Percentiles rank a stretch among this genome's conserved stretches.
Evolutionary conservation across 176 grass and related monocot species (phyloP).

Genomic region (Olyra latifolia): DNA sequence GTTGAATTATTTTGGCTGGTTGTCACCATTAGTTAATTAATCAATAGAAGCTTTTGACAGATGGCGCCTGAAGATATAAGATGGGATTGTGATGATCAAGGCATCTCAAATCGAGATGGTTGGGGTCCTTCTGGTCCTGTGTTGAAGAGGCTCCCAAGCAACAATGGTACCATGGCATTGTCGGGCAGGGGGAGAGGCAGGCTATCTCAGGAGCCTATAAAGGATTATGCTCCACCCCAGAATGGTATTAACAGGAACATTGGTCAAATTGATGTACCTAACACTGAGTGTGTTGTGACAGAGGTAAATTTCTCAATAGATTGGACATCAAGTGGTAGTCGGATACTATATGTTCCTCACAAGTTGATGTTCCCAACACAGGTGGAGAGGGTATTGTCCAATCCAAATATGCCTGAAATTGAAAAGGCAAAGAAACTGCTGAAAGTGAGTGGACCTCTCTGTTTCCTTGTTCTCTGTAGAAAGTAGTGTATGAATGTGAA

Average conservation of each 20-base stretch:
- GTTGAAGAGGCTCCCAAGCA: slow-evolving; percentile 44
- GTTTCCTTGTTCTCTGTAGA: not conserved
- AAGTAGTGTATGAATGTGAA: not conserved
- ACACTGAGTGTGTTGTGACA: slow-evolving; percentile 62
- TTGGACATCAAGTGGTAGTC: slow-evolving; percentile 21
- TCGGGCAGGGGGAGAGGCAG: slow-evolving; percentile 45
- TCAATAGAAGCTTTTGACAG: slow-evolving; percentile 41
- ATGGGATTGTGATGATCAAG: slow-evolving; percentile 63
- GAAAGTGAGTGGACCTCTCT: slow-evolving; percentile 56
- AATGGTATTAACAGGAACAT: slow-evolving; percentile 57
- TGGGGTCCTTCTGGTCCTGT: slow-evolving; percentile 49
- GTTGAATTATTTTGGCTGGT: slow-evolving; percentile 13
- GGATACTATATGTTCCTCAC: slow-evolving; percentile 26
- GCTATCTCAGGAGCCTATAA: slow-evolving; percentile 38
- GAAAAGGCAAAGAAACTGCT: slow-evolving; percentile 87
- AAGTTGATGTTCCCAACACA: slow-evolving; percentile 27
- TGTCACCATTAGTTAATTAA: slow-evolving; percentile 22
- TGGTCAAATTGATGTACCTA: slow-evolving; percentile 68
- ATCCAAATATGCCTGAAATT: slow-evolving; percentile 75
- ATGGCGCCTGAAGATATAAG: slow-evolving; percentile 90
- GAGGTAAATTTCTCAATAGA: slow-evolving; percentile 53
- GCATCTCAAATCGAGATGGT: slow-evolving; percentile 38
- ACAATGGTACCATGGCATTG: slow-evolving; percentile 48
- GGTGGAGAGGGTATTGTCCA: slow-evolving; percentile 89
- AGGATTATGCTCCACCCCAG: slow-evolving; percentile 46